These are phyloP conservation scores for Apiotrichum gracile DNA, from an alignment of 1,284 basidiomycete species.

Conservation along the genomic window DNA sequence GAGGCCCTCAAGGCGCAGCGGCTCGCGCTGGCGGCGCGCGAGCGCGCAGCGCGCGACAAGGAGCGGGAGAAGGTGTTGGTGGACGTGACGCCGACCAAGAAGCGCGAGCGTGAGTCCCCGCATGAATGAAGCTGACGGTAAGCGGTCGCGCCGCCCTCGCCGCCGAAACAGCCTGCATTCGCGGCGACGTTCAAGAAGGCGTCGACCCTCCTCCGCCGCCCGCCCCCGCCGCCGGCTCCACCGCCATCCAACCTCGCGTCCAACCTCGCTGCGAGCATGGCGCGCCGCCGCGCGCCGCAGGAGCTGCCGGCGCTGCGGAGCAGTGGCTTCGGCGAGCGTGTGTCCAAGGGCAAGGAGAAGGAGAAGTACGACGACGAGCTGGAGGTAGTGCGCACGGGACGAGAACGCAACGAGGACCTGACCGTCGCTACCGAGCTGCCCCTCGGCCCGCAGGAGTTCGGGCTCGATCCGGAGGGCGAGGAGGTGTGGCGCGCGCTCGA, in stretches of 20 bases:
- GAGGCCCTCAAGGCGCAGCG: constrained; percentile 19
- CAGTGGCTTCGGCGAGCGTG: not conserved
- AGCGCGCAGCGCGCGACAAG: constrained; percentile 5
- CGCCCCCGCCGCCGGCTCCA: too few relatives aligned
- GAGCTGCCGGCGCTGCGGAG: not conserved
- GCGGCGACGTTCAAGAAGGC: constrained; percentile 1
- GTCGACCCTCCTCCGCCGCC: not conserved
- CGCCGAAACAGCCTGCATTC: not conserved
- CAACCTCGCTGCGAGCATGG: not conserved
- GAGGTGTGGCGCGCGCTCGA: constrained; percentile 64
- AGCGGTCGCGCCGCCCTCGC: not conserved
- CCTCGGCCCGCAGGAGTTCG: constrained; percentile 64
- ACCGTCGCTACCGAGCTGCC: constrained; percentile 67
- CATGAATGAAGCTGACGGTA: too few relatives aligned
- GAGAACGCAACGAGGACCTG: constrained; percentile 56
- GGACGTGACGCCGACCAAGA: constrained; percentile 30
- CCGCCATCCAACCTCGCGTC: too few relatives aligned
- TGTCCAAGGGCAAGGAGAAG: not conserved
- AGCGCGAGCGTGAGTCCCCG: not conserved
- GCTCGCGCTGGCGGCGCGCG: constrained; percentile 14
- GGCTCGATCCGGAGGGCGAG: constrained; percentile 39
- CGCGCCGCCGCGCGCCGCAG: not conserved
- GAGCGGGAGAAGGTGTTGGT: constrained; percentile 32
- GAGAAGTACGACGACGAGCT: constrained; percentile 1
- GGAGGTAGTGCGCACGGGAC: constrained; percentile 9